phyloP scores from a whole-genome alignment of 257 asterid species.

The Solanum etuberosum region DNA sequence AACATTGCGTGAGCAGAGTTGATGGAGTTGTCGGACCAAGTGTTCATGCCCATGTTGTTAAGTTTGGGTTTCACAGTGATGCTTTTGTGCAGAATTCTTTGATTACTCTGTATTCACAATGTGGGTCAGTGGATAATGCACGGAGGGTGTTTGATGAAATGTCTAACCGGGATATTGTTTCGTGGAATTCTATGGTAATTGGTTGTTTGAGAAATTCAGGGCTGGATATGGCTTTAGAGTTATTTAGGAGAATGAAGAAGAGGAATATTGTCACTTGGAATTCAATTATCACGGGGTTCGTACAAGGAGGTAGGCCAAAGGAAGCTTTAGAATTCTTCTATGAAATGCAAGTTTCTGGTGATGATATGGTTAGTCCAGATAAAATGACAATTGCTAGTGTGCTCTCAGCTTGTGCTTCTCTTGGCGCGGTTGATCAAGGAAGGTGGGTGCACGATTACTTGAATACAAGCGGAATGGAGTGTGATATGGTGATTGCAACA shows the following conservation, averaged over 20 bases:
- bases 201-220: conserved; percentile 54
- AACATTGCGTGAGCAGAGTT: conserved; percentile 45
- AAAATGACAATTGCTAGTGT: conserved; percentile 62
- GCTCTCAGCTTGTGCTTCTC: conserved; percentile 73
- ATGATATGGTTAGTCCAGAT: conserved; percentile 38
- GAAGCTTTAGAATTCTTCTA: conserved; percentile 56
- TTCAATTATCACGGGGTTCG: conserved; percentile 70
- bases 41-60: conserved; percentile 40
- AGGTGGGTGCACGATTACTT: conserved; percentile 58
- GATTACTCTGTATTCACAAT: conserved; percentile 39
- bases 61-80: conserved; percentile 39
- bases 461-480: conserved; percentile 38
- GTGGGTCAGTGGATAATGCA: conserved; percentile 41
- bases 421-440: conserved; percentile 74
- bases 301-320: conserved; percentile 61
- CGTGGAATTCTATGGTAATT: conserved; percentile 57
- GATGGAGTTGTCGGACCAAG: conserved; percentile 29
- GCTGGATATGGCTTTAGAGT: conserved; percentile 35
- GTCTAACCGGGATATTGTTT: conserved; percentile 52
- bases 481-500: conserved; percentile 71
- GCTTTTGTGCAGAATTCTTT: conserved; percentile 57
- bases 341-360: conserved; percentile 42
- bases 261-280: conserved; percentile 67
- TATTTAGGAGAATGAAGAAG: conserved; percentile 41
- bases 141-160: conserved; percentile 64